Evolutionary conservation across 306 rosid genomes (phyloP).

Genomic region (Erythrophleum fordii): DNA sequence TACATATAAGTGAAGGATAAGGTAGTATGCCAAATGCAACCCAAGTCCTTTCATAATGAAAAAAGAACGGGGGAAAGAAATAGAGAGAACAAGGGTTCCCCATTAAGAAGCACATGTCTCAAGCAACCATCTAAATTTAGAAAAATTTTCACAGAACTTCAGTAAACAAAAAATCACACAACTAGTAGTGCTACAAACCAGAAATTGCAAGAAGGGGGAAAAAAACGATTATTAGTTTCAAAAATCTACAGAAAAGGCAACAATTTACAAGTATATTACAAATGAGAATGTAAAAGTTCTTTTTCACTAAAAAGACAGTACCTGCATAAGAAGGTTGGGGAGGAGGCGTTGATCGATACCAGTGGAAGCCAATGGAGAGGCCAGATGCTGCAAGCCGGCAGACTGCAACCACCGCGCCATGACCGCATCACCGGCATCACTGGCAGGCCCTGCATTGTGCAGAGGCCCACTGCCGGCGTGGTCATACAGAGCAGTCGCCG

Average conservation of each 20-base stretch:
- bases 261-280: neutral
- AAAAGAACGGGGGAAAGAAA: neutral
- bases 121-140: neutral
- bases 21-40: neutral
- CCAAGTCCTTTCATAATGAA: neutral
- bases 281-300: neutral
- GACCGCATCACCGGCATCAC: slow-evolving; percentile 96
- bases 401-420: slow-evolving; percentile 99
- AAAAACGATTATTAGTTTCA: too few species aligned
- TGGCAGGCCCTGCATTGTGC: slow-evolving; percentile 68
- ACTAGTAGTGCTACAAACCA: neutral
- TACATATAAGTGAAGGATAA: neutral
- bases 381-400: slow-evolving; percentile 99
- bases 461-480: slow-evolving; percentile 64
- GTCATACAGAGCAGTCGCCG: slow-evolving; percentile 74
- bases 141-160: neutral
- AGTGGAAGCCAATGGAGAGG: slow-evolving; percentile 87
- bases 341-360: slow-evolving; percentile 86
- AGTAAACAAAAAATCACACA: neutral
- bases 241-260: neutral
- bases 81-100: neutral
- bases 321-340: slow-evolving; percentile 96
- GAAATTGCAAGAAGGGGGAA: neutral
- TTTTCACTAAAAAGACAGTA: slow-evolving; percentile 28
- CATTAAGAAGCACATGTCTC: neutral